Percentiles rank a stretch among this genome's conserved stretches.
These are phyloP conservation scores for Micractinium conductrix DNA, from an alignment of 139 green algal species.

Conservation along the genomic window DNA sequence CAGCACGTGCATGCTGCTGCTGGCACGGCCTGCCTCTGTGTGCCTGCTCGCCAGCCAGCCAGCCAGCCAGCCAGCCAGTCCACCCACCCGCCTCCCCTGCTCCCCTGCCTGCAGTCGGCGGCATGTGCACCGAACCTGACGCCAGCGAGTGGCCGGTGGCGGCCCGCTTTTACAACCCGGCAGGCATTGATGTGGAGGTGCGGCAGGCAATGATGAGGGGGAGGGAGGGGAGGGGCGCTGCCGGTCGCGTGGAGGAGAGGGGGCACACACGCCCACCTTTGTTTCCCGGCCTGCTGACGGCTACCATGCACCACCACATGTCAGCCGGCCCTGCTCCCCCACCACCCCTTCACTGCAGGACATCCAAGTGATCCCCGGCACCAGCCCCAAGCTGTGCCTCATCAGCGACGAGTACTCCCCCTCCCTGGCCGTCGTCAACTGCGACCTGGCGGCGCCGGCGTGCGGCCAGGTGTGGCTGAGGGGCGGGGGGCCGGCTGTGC, in stretches of 20 bases:
- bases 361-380: slow-evolving; percentile 3
- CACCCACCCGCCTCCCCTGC: not conserved
- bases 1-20: not conserved
- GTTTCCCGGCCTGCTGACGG: no score
- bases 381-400: not conserved
- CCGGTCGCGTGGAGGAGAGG: no score
- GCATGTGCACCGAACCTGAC: not conserved
- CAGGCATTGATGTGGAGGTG: slow-evolving; percentile 1
- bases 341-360: not conserved
- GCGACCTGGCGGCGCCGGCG: no score
- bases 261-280: no score
- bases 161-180: not conserved
- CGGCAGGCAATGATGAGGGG: no score
- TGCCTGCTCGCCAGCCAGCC: no score
- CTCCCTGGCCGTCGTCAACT: not conserved
- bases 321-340: not conserved
- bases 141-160: not conserved
- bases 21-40: no score
- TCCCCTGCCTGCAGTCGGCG: not conserved
- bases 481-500: no score
- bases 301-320: not conserved
- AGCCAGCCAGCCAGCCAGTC: not conserved
- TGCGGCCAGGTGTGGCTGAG: no score
- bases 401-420: not conserved
- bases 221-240: no score